These are phyloP conservation scores for Phytophthora idaei DNA, from an alignment of 352 stramenopile genomes.

Conservation along the genomic window DNA sequence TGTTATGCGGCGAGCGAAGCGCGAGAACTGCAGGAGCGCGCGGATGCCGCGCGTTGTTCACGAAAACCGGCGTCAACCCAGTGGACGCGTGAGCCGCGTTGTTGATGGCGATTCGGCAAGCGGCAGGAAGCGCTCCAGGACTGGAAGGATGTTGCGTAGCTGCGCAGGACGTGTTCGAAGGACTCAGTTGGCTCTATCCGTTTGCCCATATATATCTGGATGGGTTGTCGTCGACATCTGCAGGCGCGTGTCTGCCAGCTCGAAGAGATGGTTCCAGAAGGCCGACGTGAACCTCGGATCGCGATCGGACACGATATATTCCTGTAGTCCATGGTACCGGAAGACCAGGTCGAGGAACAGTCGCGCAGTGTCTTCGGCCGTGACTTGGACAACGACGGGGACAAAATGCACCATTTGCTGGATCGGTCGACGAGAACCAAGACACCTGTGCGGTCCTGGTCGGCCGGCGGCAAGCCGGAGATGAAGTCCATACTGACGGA, in stretches of 20 bases:
- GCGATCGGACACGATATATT: background rate
- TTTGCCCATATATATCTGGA: background rate
- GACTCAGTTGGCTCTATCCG: background rate
- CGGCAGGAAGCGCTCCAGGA: background rate
- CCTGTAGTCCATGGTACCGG: background rate
- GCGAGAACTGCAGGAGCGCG: background rate
- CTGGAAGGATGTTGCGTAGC: background rate
- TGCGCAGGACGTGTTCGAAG: background rate
- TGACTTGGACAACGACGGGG: background rate
- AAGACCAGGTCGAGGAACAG: background rate
- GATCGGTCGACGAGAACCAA: background rate
- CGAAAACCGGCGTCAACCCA: background rate
- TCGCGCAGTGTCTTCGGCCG: background rate
- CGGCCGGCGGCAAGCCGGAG: background rate
- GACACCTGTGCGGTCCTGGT: background rate
- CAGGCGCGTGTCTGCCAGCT: background rate
- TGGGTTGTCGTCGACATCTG: background rate
- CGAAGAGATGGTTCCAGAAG: background rate
- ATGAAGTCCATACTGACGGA: constrained; percentile 1
- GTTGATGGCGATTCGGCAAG: background rate
- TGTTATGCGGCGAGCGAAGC: background rate
- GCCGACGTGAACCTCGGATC: background rate
- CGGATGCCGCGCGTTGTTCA: constrained; percentile 1
- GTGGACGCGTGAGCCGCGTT: background rate
- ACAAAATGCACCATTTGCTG: background rate